These are phyloP conservation scores for Oidiodendron maius DNA, from an alignment of 495 filamentous ascomycete species.

Conservation along the genomic window DNA sequence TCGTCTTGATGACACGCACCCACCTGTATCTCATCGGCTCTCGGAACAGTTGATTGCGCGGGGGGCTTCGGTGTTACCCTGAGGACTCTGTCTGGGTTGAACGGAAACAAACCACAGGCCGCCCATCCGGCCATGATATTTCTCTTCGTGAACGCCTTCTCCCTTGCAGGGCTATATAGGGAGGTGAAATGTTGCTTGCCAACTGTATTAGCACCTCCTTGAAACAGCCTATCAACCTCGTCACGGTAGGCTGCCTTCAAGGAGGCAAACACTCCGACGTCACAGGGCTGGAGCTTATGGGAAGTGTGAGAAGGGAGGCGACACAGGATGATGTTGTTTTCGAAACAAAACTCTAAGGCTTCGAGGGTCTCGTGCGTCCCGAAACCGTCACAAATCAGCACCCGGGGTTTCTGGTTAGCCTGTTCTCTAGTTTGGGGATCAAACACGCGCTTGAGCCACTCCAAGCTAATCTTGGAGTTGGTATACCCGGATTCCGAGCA, in stretches of 20 bases:
- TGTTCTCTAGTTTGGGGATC: slow-evolving; percentile 27
- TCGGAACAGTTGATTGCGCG: slow-evolving; percentile 19
- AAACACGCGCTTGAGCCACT: slow-evolving; percentile 29
- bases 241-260: slow-evolving; percentile 25
- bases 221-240: slow-evolving; percentile 20
- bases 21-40: too few relatives aligned
- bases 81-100: slow-evolving; percentile 31
- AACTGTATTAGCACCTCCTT: slow-evolving; percentile 24
- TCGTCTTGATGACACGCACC: slow-evolving; percentile 19
- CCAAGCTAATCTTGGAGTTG: slow-evolving; percentile 27
- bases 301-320: slow-evolving; percentile 26
- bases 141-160: too few relatives aligned
- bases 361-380: slow-evolving; percentile 25
- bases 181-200: slow-evolving; percentile 30
- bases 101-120: slow-evolving; percentile 27
- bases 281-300: slow-evolving; percentile 19
- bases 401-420: slow-evolving; percentile 18
- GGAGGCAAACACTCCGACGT: slow-evolving; percentile 21
- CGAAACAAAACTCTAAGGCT: slow-evolving; percentile 25
- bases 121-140: slow-evolving; percentile 30
- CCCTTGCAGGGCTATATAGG: too few relatives aligned
- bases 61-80: slow-evolving; percentile 21
- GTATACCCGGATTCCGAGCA: slow-evolving; percentile 21
- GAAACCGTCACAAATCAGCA: slow-evolving; percentile 27
- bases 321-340: slow-evolving; percentile 28